Conservation (phyloP, 805 yeast genomes). For the Sugiyamaella mastotermitis region DNA sequence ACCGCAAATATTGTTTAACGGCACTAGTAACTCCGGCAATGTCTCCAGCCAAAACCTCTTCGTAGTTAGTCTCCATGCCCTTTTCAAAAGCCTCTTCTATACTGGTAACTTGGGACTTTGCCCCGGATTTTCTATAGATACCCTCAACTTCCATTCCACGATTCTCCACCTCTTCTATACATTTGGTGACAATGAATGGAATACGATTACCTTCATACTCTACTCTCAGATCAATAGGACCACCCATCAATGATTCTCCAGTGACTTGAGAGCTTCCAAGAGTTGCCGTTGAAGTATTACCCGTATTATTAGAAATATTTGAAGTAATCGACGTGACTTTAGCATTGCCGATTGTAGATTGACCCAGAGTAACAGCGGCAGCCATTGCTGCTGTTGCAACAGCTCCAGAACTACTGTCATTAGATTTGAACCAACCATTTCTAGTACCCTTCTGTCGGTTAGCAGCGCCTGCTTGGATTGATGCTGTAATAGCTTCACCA, state of each 20-base stretch:
- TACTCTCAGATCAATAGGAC: slow-evolving; percentile 59
- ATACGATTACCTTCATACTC: slow-evolving; percentile 52
- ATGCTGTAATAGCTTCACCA: not conserved
- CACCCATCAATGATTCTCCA: slow-evolving; percentile 32
- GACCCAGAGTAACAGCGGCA: slow-evolving; percentile 3
- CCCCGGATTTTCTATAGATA: slow-evolving; percentile 84
- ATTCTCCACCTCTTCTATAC: slow-evolving; percentile 70
- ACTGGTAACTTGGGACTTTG: slow-evolving; percentile 56
- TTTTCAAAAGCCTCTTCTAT: slow-evolving; percentile 36
- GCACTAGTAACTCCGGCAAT: slow-evolving; percentile 83
- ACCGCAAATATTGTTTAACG: slow-evolving; percentile 78
- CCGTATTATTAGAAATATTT: slow-evolving; percentile 3
- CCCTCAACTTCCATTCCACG: slow-evolving; percentile 80
- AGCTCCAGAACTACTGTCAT: not conserved
- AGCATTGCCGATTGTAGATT: slow-evolving; percentile 2
- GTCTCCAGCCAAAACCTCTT: slow-evolving; percentile 48
- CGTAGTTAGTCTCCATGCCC: slow-evolving; percentile 33
- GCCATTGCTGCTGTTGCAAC: slow-evolving; percentile 3
- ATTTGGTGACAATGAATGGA: slow-evolving; percentile 67
- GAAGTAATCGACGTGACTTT: not conserved
- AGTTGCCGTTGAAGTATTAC: slow-evolving; percentile 7
- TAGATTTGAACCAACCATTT: slow-evolving; percentile 19
- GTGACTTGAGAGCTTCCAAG: slow-evolving; percentile 12
- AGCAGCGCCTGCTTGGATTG: not conserved
- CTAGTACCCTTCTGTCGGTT: not conserved